Conservation (phyloP, 176 grass and related monocot genomes). For the Eleusine coracana region DNA sequence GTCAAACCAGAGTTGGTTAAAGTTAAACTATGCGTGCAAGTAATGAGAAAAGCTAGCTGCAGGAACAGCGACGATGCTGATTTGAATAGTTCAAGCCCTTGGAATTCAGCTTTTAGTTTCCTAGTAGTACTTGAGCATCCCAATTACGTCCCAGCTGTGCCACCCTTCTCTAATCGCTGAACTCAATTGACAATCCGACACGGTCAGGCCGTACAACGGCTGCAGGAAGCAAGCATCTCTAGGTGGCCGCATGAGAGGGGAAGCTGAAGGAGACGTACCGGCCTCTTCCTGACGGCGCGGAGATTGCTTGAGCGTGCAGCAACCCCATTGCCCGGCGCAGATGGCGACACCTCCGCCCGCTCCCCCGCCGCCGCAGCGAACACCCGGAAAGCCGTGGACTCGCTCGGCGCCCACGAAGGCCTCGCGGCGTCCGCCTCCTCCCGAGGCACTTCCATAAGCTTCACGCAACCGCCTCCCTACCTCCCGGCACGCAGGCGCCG, state of each 20-base stretch:
- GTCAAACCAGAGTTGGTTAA: slow-evolving; percentile 33
- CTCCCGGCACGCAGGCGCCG: slow-evolving; percentile 10
- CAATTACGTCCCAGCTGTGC: slow-evolving; percentile 17
- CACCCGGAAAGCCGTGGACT: slow-evolving; percentile 48
- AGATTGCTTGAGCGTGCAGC: slow-evolving; percentile 49
- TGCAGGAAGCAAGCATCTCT: slow-evolving; percentile 50
- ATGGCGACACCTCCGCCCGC: slow-evolving; percentile 29
- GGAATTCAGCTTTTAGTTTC: slow-evolving; percentile 28
- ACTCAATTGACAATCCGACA: slow-evolving; percentile 30
- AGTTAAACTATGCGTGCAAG: slow-evolving; percentile 37
- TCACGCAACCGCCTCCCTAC: slow-evolving; percentile 14
- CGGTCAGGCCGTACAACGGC: slow-evolving; percentile 1
- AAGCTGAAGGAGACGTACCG: slow-evolving; percentile 69
- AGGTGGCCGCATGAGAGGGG: slow-evolving; percentile 37
- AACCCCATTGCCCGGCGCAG: slow-evolving; percentile 36
- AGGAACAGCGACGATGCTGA: slow-evolving; percentile 1
- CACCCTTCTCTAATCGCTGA: neutral
- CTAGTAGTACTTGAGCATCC: slow-evolving; percentile 17
- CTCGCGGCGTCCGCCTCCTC: slow-evolving; percentile 30
- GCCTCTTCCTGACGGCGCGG: slow-evolving; percentile 57
- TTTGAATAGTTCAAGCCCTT: slow-evolving; percentile 18
- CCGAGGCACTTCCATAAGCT: slow-evolving; percentile 42
- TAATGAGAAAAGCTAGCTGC: slow-evolving; percentile 26
- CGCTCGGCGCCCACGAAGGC: slow-evolving; percentile 51
- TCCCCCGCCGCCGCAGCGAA: slow-evolving; percentile 28